Conservation (phyloP, 768 basidiomycete species). For the Lentinula aciculospora region DNA sequence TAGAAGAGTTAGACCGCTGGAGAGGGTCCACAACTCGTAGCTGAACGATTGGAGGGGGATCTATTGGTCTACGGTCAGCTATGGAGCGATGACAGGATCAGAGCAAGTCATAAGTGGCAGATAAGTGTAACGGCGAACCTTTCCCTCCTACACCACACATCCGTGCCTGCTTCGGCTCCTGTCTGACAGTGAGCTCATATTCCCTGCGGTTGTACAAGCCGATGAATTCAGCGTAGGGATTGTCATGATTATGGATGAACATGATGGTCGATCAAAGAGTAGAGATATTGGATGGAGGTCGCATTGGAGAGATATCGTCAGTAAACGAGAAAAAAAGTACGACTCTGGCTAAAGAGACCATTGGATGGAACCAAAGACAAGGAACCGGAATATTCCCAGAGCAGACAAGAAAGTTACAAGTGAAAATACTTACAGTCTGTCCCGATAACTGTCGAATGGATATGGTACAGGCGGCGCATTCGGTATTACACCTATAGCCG, state of each 20-base stretch:
- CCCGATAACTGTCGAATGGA: slow-evolving; percentile 7
- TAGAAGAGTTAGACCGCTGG: background rate
- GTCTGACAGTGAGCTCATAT: slow-evolving; percentile 81
- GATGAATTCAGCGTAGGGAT: background rate
- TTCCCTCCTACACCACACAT: slow-evolving; percentile 89
- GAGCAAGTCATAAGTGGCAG: background rate
- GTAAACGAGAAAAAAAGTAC: background rate
- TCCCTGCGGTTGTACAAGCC: slow-evolving; percentile 37
- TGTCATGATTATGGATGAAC: background rate
- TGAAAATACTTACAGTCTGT: slow-evolving; percentile 39
- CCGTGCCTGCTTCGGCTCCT: slow-evolving; percentile 88
- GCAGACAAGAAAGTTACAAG: slow-evolving; percentile 39
- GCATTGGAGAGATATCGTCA: background rate
- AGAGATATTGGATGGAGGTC: background rate
- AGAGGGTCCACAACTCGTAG: slow-evolving; percentile 78
- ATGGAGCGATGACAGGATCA: slow-evolving; percentile 10
- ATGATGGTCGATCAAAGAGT: background rate
- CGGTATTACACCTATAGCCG: background rate
- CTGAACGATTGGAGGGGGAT: slow-evolving; percentile 96
- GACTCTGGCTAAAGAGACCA: background rate
- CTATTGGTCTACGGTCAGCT: slow-evolving; percentile 95
- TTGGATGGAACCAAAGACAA: slow-evolving; percentile 4
- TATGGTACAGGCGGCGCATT: slow-evolving; percentile 7
- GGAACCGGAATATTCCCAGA: slow-evolving; percentile 23
- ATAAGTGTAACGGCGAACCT: slow-evolving; percentile 30